Evolutionary conservation across 2,329 filamentous ascomycete genomes (phyloP), one percentile per base, ranked within the genome.

Genomic region (Coniella vitis): DNA sequence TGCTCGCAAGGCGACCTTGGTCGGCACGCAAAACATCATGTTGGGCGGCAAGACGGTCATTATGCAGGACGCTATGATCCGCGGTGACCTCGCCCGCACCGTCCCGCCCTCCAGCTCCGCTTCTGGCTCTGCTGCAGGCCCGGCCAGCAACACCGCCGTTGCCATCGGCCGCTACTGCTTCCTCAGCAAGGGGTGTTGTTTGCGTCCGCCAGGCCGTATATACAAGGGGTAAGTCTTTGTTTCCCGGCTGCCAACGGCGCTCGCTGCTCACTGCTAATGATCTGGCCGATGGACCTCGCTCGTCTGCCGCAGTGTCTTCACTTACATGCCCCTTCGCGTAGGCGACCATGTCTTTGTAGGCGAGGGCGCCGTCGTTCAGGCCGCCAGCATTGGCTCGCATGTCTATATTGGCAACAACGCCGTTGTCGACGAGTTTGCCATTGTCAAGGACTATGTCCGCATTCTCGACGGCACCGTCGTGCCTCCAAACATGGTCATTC

Each of bases 1-100:
- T 61, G 91, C 90, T 35, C 88, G 93, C 57, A 89, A 89, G 58
- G 87, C 89, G 54, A 84, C 86, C 63, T 88, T 98, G 58, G 87
- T 95, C 61, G 93, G 93, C 60, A 96, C 91, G 19, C 90, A 95
- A 59, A 95, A 97, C 70, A 97, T 98, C 69, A 95, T 95, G 68
- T 85, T 98, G 2, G 93, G 90, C 58, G 93, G 93, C 55, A 95
- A 89, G 69, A 95, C 90, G 1, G 89, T 97, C 54, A 95, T 98
- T 62, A 90, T 95, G 75, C 86, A 90, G 54, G 90, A 95, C 63
- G 91, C 90, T 59, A 90, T 93, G 68, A 89, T 98, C 63, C 85
- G 93, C 41, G 93, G 91, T 38, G 93, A 98, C 63, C 79, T 98
- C 16, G 78, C 85, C 38, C 79, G 74, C 46, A 81, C 75, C 7